Base-by-base conservation (phyloP, 495 filamentous ascomycete genomes). In the Sphaerosporella brunnea region DNA sequence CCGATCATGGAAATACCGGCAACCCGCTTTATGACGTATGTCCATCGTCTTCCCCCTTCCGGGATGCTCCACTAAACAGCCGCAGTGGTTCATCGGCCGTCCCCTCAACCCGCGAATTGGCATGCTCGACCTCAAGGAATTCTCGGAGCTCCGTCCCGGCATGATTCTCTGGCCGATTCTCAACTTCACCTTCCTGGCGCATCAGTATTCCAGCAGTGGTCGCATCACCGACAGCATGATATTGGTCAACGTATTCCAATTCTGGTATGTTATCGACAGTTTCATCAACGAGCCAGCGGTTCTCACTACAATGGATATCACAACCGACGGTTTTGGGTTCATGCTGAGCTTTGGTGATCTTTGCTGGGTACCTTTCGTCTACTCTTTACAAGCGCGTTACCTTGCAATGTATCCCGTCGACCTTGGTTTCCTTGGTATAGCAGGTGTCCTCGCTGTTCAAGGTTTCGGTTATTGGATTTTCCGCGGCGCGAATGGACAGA, bases 281-380 rank as follows among this genome's bases (percentile, higher is more conserved):
- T 72, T 83, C n/a, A 85, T 78, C 66, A 87, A 87, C 76, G 90
- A 97, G 62, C 73, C 84, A 0, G 80, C 88, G 0, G 78, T 97
- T 51, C 69, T 97, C 55, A 96, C 92, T 2, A 95, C 85, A 8
- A 95, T 97, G 65, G 92, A 97, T 63, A 80, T 96, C 59, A 93
- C 78, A 48, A 82, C 77, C 57, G 90, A 97, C 57, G 92, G 90
- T 11, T 95, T 96, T 55, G 92, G 90, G 37, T 84, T 81, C 63
- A 97, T 97, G 90, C 67, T 97, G n/a, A 69, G 82, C 1, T 96
- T 95, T 53, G 90, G 88, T 26, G 90, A 96, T 56, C 69, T 95
- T 2, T 82, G 79, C 54, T 96, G 90, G 92, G 70, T 95, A 8
- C 90, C 90, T 2, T 87, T 95, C 67, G 68, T 80, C 45, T 96